phyloP scores from a whole-genome alignment of 257 asterid species.

The Solanum bukasovii region DNA sequence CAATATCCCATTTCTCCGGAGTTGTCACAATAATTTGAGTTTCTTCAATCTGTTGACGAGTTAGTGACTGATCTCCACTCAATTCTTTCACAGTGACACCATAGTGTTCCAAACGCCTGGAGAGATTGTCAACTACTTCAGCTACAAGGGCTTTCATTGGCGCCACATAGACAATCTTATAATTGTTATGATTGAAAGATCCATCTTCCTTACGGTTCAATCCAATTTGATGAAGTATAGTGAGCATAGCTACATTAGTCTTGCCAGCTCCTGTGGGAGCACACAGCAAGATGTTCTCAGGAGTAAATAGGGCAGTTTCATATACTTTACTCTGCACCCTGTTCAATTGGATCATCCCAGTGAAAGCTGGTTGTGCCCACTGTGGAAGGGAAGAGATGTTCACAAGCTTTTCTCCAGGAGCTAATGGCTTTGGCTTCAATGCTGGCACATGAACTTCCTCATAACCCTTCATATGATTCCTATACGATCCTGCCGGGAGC shows the following conservation, averaged over 20 bases:
- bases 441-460: slow-evolving; percentile 37
- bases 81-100: slow-evolving; percentile 30
- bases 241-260: slow-evolving; percentile 40
- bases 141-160: slow-evolving; percentile 29
- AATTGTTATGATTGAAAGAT: slow-evolving; percentile 13
- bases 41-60: slow-evolving; percentile 36
- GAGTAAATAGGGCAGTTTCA: slow-evolving; percentile 23
- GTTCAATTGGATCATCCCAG: slow-evolving; percentile 27
- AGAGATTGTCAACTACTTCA: slow-evolving; percentile 30
- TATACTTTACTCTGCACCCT: slow-evolving; percentile 32
- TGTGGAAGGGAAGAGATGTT: slow-evolving; percentile 23
- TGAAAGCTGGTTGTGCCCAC: slow-evolving; percentile 35
- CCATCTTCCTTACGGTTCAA: slow-evolving; percentile 25
- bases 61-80: slow-evolving; percentile 32
- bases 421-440: slow-evolving; percentile 19
- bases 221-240: slow-evolving; percentile 29
- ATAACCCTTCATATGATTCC: slow-evolving; percentile 20
- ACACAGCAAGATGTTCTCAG: slow-evolving; percentile 29
- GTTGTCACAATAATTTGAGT: slow-evolving; percentile 36
- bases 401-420: slow-evolving; percentile 15
- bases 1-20: slow-evolving; percentile 34
- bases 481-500: slow-evolving; percentile 15
- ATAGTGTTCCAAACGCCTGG: slow-evolving; percentile 22
- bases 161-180: slow-evolving; percentile 35
- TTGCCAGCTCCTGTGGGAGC: slow-evolving; percentile 43